phyloP scores from a whole-genome alignment of 768 basidiomycete species.

The Gymnopilus junonius region DNA sequence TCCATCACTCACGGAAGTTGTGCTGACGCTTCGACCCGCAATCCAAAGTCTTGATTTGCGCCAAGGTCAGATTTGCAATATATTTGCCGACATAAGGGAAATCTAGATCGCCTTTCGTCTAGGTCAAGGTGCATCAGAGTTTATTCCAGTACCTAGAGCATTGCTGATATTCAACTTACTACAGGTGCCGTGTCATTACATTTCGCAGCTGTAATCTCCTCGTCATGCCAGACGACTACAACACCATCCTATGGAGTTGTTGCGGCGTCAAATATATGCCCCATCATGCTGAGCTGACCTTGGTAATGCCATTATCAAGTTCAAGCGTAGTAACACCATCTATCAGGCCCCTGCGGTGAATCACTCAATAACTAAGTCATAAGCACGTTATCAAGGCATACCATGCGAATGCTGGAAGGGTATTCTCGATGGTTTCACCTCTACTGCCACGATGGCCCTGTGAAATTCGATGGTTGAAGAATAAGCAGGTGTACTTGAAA shows the following conservation, averaged over 20 bases:
- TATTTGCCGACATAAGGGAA: constrained; percentile 81
- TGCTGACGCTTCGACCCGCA: constrained; percentile 72
- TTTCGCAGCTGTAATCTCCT: constrained; percentile 62
- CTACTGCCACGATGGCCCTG: constrained; percentile 80
- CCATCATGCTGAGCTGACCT: constrained; percentile 39
- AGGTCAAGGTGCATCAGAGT: constrained; percentile 7
- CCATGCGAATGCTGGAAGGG: constrained; percentile 79
- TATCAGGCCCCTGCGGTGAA: constrained; percentile 62
- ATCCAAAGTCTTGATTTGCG: constrained; percentile 80
- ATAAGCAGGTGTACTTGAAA: background rate
- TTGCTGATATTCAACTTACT: constrained; percentile 39
- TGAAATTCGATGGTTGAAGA: background rate
- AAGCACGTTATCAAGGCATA: constrained; percentile 31
- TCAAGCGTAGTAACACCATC: constrained; percentile 80
- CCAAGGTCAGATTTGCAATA: constrained; percentile 76
- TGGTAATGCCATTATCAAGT: constrained; percentile 78
- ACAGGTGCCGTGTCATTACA: constrained; percentile 71
- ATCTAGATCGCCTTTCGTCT: constrained; percentile 61
- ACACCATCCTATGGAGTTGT: constrained; percentile 61
- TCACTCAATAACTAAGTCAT: background rate
- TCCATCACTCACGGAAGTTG: constrained; percentile 55
- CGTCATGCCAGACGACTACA: constrained; percentile 84
- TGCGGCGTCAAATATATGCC: background rate
- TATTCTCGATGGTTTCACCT: constrained; percentile 76
- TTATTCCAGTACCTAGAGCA: background rate